A percentile compares a stretch with the other conserved stretches of the same genome.
Evolutionary conservation across 2,329 filamentous ascomycete genomes (phyloP).

Genomic region (Epichloe sylvatica): DNA sequence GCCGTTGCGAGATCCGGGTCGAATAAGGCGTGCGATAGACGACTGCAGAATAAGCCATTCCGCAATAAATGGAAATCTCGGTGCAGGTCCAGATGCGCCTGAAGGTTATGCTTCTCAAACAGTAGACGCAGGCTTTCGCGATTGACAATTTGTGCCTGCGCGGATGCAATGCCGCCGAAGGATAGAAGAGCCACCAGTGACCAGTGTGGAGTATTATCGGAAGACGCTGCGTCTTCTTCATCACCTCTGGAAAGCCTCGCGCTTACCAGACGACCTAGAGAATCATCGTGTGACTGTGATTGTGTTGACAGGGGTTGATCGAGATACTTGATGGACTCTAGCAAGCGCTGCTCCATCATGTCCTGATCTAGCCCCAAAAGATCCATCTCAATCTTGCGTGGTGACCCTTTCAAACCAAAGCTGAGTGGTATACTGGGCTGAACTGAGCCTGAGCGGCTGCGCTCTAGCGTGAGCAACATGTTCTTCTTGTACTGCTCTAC

Average conservation of each 20-base stretch:
- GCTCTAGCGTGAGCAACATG: constrained; percentile 14
- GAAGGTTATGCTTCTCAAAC: constrained; percentile 59
- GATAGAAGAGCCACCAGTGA: constrained; percentile 55
- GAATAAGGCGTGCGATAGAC: constrained; percentile 71
- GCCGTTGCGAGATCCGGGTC: constrained; percentile 68
- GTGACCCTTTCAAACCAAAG: constrained; percentile 4
- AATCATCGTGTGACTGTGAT: constrained; percentile 17
- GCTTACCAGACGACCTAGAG: constrained; percentile 26
- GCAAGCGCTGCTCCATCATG: constrained; percentile 33
- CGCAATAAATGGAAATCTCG: constrained; percentile 71
- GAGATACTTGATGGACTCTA: constrained; percentile 35
- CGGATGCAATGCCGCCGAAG: constrained; percentile 57
- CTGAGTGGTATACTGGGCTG: not conserved
- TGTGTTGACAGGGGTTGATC: constrained; percentile 18
- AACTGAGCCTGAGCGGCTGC: constrained; percentile 3
- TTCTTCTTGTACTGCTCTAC: constrained; percentile 28
- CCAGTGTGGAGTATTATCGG: constrained; percentile 37
- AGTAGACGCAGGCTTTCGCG: constrained; percentile 60
- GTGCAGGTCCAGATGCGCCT: constrained; percentile 59
- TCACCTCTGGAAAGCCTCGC: constrained; percentile 21
- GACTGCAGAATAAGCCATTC: constrained; percentile 69
- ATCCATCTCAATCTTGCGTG: constrained; percentile 16
- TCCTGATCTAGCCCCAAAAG: constrained; percentile 35
- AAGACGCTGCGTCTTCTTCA: constrained; percentile 4
- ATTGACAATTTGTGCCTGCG: constrained; percentile 66